A percentile compares a stretch with the other conserved stretches of the same genome.
phyloP scores from a whole-genome alignment of 2,329 filamentous ascomycete genomes.

The Neurospora sp. region DNA sequence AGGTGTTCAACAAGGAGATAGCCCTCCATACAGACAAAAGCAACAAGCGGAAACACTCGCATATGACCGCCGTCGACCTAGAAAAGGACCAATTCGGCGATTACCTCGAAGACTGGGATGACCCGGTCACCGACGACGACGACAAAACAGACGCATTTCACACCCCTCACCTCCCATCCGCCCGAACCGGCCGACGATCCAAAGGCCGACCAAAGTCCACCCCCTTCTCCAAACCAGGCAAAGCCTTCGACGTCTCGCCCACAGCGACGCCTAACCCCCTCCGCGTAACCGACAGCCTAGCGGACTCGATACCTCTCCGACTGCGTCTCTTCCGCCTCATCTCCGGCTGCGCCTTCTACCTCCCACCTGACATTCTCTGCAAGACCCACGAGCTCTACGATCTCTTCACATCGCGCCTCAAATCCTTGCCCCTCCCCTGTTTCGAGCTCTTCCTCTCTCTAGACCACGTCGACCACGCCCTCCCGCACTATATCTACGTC shows the following conservation, averaged over 20 bases:
- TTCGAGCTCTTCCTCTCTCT: slow-evolving; percentile 45
- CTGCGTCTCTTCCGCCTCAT: slow-evolving; percentile 52
- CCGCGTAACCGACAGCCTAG: slow-evolving; percentile 27
- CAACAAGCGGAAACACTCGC: slow-evolving; percentile 37
- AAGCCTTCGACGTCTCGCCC: slow-evolving; percentile 19
- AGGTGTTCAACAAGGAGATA: slow-evolving; percentile 60
- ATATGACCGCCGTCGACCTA: slow-evolving; percentile 36
- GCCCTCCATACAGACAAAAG: slow-evolving; percentile 33
- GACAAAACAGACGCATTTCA: slow-evolving; percentile 30
- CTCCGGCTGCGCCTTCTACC: slow-evolving; percentile 35
- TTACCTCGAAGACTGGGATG: slow-evolving; percentile 47
- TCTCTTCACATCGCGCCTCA: slow-evolving; percentile 44
- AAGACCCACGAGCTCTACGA: slow-evolving; percentile 45
- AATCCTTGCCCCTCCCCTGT: slow-evolving; percentile 44
- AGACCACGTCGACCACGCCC: slow-evolving; percentile 16
- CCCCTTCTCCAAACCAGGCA: slow-evolving; percentile 19
- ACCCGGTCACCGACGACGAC: slow-evolving; percentile 32
- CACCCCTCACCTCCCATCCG: background rate
- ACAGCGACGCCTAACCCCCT: background rate
- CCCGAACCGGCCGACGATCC: slow-evolving; percentile 29
- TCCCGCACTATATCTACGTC: slow-evolving; percentile 30
- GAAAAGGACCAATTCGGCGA: slow-evolving; percentile 51
- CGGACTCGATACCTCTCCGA: slow-evolving; percentile 50
- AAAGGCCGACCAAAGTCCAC: slow-evolving; percentile 18
- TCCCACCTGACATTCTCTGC: slow-evolving; percentile 27